phyloP scores from a whole-genome alignment of 345 rosid genomes.

The Syzygium oleosum region DNA sequence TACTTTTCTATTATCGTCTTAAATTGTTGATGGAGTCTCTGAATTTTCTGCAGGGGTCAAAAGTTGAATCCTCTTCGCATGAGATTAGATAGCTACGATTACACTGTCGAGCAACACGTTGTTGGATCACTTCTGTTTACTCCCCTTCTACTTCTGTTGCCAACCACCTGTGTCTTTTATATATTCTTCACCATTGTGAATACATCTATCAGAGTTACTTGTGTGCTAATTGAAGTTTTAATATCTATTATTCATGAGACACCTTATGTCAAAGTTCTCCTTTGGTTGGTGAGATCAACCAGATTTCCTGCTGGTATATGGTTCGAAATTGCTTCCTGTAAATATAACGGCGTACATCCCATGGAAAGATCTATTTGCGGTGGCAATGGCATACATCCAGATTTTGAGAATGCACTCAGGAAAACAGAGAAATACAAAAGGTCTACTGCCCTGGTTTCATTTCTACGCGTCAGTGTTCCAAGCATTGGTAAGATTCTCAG shows the following conservation, averaged over 20 bases:
- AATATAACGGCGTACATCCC: conserved; percentile 7
- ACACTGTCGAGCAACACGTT: conserved; percentile 62
- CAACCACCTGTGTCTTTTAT: conserved; percentile 89
- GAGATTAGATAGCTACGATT: conserved; percentile 85
- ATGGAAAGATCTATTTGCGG: conserved; percentile 5
- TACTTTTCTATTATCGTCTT: neutral
- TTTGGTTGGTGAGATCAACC: conserved; percentile 55
- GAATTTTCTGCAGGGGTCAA: conserved; percentile 58
- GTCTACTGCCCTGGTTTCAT: conserved; percentile 35
- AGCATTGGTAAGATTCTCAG: conserved; percentile 42
- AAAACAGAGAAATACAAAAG: conserved; percentile 11
- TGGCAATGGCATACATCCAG: conserved; percentile 6
- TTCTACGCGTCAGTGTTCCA: conserved; percentile 64
- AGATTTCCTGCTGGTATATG: conserved; percentile 88
- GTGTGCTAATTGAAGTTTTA: conserved; percentile 52
- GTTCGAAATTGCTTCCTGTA: conserved; percentile 44
- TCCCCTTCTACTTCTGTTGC: conserved; percentile 10
- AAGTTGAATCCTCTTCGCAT: conserved; percentile 94
- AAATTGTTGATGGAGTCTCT: conserved; percentile 16
- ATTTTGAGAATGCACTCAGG: conserved; percentile 3
- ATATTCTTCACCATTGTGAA: conserved; percentile 78
- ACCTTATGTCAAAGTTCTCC: conserved; percentile 58
- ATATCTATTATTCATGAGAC: conserved; percentile 72
- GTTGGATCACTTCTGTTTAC: conserved; percentile 12
- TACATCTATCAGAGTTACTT: conserved; percentile 41